phyloP scores from a whole-genome alignment of 495 filamentous ascomycete genomes.

The Mytilinidion resinicola region DNA sequence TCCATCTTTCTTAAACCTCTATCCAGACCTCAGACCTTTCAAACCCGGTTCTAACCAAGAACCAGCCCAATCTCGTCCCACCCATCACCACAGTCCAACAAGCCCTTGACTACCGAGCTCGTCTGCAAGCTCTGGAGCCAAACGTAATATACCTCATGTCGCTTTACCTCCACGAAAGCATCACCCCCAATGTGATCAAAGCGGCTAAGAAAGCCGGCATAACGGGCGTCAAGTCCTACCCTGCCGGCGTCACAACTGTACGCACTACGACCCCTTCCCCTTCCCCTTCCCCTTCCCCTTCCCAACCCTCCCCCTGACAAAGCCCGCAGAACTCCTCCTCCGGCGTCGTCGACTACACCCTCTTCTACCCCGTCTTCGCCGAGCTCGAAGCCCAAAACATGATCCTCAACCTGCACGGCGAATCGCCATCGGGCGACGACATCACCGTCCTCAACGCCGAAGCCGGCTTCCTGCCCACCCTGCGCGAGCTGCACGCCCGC shows the following conservation, averaged over 20 bases:
- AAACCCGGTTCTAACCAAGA: conserved; percentile 36
- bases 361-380: conserved; percentile 70
- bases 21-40: neutral
- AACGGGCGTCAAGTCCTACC: conserved; percentile 54
- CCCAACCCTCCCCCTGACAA: neutral
- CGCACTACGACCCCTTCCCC: neutral
- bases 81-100: conserved; percentile 68
- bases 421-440: conserved; percentile 43
- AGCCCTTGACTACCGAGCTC: conserved; percentile 67
- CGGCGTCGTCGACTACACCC: conserved; percentile 67
- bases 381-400: conserved; percentile 67
- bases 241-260: conserved; percentile 61
- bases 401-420: conserved; percentile 60
- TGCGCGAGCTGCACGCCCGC: conserved; percentile 59
- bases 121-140: conserved; percentile 60
- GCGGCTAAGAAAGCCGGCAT: conserved; percentile 63
- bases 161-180: conserved; percentile 69
- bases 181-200: conserved; percentile 72
- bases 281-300: neutral
- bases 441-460: conserved; percentile 76
- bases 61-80: conserved; percentile 62
- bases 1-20: conserved; percentile 4
- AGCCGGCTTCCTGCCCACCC: conserved; percentile 69
- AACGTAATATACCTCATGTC: conserved; percentile 82
- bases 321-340: conserved; percentile 57